These are phyloP conservation scores for Immersiella caudata DNA, from an alignment of 495 filamentous ascomycete genomes.

Conservation along the genomic window DNA sequence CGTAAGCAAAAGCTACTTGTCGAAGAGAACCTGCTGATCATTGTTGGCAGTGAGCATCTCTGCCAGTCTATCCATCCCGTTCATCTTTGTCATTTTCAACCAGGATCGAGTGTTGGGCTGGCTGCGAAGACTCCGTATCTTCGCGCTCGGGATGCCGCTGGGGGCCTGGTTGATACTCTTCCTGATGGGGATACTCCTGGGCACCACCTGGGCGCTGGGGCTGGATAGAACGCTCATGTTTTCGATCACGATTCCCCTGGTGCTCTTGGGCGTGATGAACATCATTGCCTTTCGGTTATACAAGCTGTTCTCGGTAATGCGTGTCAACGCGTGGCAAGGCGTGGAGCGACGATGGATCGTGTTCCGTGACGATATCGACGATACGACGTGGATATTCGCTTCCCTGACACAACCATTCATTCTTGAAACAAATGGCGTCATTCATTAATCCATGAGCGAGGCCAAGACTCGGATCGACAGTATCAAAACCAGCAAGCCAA, in stretches of 20 bases:
- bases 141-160: neutral
- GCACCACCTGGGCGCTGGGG: neutral
- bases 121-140: neutral
- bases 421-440: too few species aligned
- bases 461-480: neutral
- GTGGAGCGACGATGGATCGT: too few species aligned
- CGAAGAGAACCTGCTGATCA: neutral
- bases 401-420: neutral
- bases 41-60: conserved; percentile 4
- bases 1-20: neutral
- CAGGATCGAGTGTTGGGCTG: conserved; percentile 5
- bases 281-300: neutral
- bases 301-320: neutral
- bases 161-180: neutral
- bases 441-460: neutral
- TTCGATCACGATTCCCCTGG: neutral
- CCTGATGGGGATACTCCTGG: neutral
- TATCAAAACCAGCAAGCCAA: neutral
- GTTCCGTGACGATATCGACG: neutral
- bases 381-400: too few species aligned
- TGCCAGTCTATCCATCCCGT: conserved; percentile 6
- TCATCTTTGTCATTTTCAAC: conserved; percentile 15
- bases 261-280: neutral
- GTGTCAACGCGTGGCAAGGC: neutral
- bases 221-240: neutral